Conservation (phyloP, 495 filamentous ascomycete genomes). For the Penicillium macrosclerotiorum region DNA sequence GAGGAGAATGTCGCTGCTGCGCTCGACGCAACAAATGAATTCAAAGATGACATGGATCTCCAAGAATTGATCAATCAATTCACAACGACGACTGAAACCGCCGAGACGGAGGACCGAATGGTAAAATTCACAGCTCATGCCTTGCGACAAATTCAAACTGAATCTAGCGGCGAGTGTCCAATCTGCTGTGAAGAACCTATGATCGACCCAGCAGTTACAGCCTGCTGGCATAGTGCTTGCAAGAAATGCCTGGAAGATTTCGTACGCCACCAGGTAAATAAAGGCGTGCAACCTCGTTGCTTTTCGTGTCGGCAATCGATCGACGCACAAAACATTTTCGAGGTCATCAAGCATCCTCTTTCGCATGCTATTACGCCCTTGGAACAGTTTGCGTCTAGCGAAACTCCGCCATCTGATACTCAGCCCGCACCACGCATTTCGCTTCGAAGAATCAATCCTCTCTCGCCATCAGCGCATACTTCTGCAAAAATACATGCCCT, state of each 20-base stretch:
- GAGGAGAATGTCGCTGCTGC: conserved; percentile 80
- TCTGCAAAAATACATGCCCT: conserved; percentile 86
- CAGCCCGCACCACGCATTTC: conserved; percentile 62
- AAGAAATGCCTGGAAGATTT: conserved; percentile 86
- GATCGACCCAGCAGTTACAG: conserved; percentile 87
- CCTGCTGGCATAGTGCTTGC: conserved; percentile 96
- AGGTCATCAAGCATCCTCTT: conserved; percentile 65
- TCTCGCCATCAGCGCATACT: conserved; percentile 55
- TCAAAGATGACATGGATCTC: conserved; percentile 96
- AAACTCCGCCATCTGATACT: conserved; percentile 29
- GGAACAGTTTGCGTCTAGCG: conserved; percentile 32
- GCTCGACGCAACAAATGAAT: conserved; percentile 73
- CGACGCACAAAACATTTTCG: conserved; percentile 81
- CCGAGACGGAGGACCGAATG: conserved; percentile 37
- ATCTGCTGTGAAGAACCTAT: conserved; percentile 95
- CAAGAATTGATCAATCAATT: conserved; percentile 81
- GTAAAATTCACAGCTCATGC: conserved; percentile 79
- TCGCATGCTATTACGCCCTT: conserved; percentile 24
- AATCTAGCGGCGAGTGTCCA: conserved; percentile 85
- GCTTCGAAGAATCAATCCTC: conserved; percentile 73
- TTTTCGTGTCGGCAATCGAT: conserved; percentile 86
- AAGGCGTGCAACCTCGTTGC: conserved; percentile 71
- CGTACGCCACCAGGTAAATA: conserved; percentile 80
- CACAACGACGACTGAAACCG: conserved; percentile 62
- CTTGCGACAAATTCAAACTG: conserved; percentile 84